Base-by-base conservation (phyloP, 1,284 basidiomycete genomes). In the Microbotryomycetes sp. region DNA sequence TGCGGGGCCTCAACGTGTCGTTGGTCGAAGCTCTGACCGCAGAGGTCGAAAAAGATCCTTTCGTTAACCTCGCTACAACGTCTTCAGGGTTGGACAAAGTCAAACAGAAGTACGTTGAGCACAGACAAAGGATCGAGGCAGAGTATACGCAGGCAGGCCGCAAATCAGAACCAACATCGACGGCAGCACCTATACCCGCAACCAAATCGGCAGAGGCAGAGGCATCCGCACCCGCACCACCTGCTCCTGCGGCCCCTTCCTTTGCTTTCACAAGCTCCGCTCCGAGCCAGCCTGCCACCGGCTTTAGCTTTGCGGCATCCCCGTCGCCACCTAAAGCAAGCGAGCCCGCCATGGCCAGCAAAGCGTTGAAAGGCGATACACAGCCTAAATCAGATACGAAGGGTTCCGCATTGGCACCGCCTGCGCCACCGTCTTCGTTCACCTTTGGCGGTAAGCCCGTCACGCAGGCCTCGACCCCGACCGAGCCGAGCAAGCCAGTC, bases 1-100 rank as follows among this genome's bases (percentile, higher is more conserved):
- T 93, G 21, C 85, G 90, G 21, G 89, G 89, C 13, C 80, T 93
- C 50, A 93, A 93, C 72, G 75, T 82, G 23, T 86, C 88, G 0
- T 79, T 91, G 69, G 71, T 88, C 30, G 77, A 81, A 4, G 81
- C 83, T 30, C 75, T 91, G 51, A 79, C 81, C 15, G 80, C 81
- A 55, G 80, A 82, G 4, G 75, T 90, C 23, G 83, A 87, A 29
- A 76, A 80, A 9, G 88, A 93, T 73, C 85, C 87, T 1, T 91
- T 91, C 73, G 73, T 78, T n/a, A 84, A 93, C 69, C 75, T 91
- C 3, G 77, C 80, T 4, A 74, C 75, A 9, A 69, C 46, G 1
- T 26, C 9, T 21, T 27, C 27, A 6, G 54, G 13, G 11, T 48
- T 71, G 41, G 58, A 49, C n/a, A 58, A 56, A 45, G 35, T 89